phyloP scores from a whole-genome alignment of 805 yeast species.

The Metschnikowia shivogae region DNA sequence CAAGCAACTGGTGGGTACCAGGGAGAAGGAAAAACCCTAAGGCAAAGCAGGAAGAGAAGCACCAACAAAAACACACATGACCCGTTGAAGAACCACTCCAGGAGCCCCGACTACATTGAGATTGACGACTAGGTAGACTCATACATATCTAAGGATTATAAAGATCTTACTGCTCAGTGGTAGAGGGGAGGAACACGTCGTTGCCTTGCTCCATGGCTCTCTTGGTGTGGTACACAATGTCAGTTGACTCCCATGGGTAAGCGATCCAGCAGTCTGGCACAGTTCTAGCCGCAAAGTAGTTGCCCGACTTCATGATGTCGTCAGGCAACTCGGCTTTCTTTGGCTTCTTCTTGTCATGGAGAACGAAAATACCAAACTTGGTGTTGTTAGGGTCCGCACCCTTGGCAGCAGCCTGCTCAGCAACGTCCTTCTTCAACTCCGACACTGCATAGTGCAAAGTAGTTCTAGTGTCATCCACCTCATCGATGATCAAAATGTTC shows the following conservation, averaged over 20 bases:
- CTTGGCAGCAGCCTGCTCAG: slow-evolving; percentile 53
- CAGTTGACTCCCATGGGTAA: slow-evolving; percentile 86
- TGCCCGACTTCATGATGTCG: slow-evolving; percentile 56
- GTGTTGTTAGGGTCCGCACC: slow-evolving; percentile 61
- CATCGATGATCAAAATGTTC: slow-evolving; percentile 78
- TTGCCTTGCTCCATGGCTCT: slow-evolving; percentile 66
- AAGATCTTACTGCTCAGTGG: slow-evolving; percentile 14
- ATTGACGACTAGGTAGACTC: slow-evolving; percentile 44
- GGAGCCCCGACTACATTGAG: slow-evolving; percentile 77
- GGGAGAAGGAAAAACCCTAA: slow-evolving; percentile 74
- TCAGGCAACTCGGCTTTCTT: slow-evolving; percentile 72
- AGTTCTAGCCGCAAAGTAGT: slow-evolving; percentile 69
- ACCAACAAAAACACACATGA: slow-evolving; percentile 42
- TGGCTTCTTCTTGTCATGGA: slow-evolving; percentile 79
- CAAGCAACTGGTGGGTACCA: slow-evolving; percentile 31
- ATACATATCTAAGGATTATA: background rate
- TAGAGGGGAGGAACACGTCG: slow-evolving; percentile 47
- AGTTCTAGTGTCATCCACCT: slow-evolving; percentile 90
- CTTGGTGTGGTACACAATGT: slow-evolving; percentile 73
- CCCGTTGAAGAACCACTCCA: slow-evolving; percentile 57
- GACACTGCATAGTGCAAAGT: slow-evolving; percentile 79
- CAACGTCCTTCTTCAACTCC: slow-evolving; percentile 65
- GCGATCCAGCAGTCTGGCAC: slow-evolving; percentile 82
- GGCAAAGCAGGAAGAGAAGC: slow-evolving; percentile 68
- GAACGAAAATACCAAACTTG: slow-evolving; percentile 69